Evolutionary conservation across 176 grass and related monocot species (phyloP).

Genomic region (Coix lacrymajobi): DNA sequence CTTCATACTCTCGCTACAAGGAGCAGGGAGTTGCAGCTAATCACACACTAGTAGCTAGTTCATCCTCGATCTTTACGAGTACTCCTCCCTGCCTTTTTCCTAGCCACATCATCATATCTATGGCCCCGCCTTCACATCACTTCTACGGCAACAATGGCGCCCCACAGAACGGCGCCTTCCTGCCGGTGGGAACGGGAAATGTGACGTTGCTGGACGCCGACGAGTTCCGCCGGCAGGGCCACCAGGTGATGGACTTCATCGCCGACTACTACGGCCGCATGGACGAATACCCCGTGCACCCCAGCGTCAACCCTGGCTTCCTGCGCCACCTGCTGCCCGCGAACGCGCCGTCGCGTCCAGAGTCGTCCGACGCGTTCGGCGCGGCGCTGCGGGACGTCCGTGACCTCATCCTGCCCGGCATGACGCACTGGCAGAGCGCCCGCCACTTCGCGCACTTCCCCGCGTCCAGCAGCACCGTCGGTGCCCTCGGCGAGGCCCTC

Average conservation of each 20-base stretch:
- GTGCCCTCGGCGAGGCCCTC: slow-evolving; percentile 26
- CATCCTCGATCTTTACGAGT: too few species aligned
- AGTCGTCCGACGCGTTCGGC: neutral
- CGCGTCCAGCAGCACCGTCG: slow-evolving; percentile 10
- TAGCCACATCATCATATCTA: too few species aligned
- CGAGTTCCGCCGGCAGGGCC: slow-evolving; percentile 8
- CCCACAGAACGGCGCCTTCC: neutral
- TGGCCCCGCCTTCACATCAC: neutral
- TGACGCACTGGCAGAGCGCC: slow-evolving; percentile 42
- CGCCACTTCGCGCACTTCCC: slow-evolving; percentile 34
- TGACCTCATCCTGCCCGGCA: slow-evolving; percentile 9
- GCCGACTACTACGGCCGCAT: slow-evolving; percentile 30
- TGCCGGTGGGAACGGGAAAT: neutral
- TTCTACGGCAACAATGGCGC: neutral
- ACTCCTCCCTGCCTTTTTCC: too few species aligned
- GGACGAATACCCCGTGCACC: slow-evolving; percentile 23
- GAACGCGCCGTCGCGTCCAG: neutral
- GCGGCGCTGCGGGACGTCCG: slow-evolving; percentile 15
- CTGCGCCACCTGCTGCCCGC: slow-evolving; percentile 16
- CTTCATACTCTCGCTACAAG: too few species aligned
- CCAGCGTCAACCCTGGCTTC: slow-evolving; percentile 12
- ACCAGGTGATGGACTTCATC: slow-evolving; percentile 24
- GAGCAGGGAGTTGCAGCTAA: too few species aligned
- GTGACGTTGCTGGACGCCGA: neutral
- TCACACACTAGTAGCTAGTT: too few species aligned